Evolutionary conservation across 768 basidiomycete species (phyloP).

Genomic region (Russula sp.): DNA sequence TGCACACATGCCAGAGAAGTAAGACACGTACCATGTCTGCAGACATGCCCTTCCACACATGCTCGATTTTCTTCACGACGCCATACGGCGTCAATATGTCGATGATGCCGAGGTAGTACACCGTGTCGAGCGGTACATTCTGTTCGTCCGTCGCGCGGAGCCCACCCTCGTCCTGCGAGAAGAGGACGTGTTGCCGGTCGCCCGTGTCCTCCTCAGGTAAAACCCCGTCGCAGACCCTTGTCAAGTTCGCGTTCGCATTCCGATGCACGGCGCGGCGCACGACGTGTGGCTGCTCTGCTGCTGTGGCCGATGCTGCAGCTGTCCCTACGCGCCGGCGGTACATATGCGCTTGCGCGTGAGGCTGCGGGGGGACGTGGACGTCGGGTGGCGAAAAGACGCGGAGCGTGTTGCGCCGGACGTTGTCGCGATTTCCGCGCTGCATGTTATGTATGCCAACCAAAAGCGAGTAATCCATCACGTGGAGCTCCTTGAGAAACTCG

Average conservation of each 20-base stretch:
- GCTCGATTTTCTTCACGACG: slow-evolving; percentile 69
- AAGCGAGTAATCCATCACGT: slow-evolving; percentile 96
- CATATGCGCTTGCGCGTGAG: slow-evolving; percentile 41
- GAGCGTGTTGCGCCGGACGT: slow-evolving; percentile 82
- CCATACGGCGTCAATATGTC: slow-evolving; percentile 94
- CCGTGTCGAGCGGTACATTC: slow-evolving; percentile 64
- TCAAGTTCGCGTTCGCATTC: slow-evolving; percentile 29
- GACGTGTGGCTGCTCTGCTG: slow-evolving; percentile 68
- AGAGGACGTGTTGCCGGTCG: slow-evolving; percentile 70
- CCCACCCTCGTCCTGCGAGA: slow-evolving; percentile 97
- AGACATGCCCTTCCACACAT: slow-evolving; percentile 85
- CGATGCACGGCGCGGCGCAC: slow-evolving; percentile 83
- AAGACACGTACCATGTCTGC: slow-evolving; percentile 72
- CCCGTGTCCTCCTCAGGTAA: slow-evolving; percentile 60
- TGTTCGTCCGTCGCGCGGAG: slow-evolving; percentile 81
- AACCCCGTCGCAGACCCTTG: slow-evolving; percentile 34
- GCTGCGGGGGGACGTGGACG: slow-evolving; percentile 48
- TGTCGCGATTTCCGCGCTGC: slow-evolving; percentile 85
- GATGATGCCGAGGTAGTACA: slow-evolving; percentile 94
- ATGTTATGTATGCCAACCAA: slow-evolving; percentile 93
- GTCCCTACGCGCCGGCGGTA: slow-evolving; percentile 3
- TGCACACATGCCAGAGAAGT: not conserved
- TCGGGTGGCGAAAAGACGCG: slow-evolving; percentile 81
- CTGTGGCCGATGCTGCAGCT: slow-evolving; percentile 25
- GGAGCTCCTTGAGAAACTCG: slow-evolving; percentile 71